phyloP scores from a whole-genome alignment of 805 yeast species.

The Zygotorulaspora chibaensis region DNA sequence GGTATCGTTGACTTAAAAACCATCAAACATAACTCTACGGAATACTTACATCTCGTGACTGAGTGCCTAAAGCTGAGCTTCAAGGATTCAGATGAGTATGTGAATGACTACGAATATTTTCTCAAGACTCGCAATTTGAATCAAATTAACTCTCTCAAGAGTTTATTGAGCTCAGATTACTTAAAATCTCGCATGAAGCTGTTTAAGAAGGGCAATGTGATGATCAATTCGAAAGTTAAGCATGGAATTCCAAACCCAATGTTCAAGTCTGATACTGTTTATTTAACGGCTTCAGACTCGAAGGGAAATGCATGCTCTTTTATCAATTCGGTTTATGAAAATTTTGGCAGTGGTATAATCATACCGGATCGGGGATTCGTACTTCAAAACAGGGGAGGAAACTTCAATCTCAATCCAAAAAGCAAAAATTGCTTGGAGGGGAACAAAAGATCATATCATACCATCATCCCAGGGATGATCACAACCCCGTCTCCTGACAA shows the following conservation, averaged over 20 bases:
- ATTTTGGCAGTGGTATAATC: slow-evolving; percentile 67
- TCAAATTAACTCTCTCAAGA: background rate
- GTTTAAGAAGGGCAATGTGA: slow-evolving; percentile 40
- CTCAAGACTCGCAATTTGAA: slow-evolving; percentile 28
- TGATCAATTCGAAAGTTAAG: slow-evolving; percentile 41
- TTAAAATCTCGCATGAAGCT: slow-evolving; percentile 46
- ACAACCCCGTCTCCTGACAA: slow-evolving; percentile 36
- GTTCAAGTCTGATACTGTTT: slow-evolving; percentile 65
- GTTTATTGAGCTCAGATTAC: slow-evolving; percentile 46
- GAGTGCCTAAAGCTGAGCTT: slow-evolving; percentile 71
- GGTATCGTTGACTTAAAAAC: slow-evolving; percentile 42
- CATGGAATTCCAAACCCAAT: slow-evolving; percentile 57
- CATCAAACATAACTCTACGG: slow-evolving; percentile 61
- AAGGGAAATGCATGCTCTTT: slow-evolving; percentile 80
- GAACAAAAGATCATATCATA: slow-evolving; percentile 72
- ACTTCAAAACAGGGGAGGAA: slow-evolving; percentile 72
- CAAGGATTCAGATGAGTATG: slow-evolving; percentile 69
- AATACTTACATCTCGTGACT: slow-evolving; percentile 63
- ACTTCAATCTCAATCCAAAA: slow-evolving; percentile 57
- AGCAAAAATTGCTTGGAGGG: slow-evolving; percentile 61
- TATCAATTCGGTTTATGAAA: slow-evolving; percentile 66
- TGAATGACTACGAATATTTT: slow-evolving; percentile 53
- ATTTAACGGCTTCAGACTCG: slow-evolving; percentile 58
- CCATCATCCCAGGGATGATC: slow-evolving; percentile 78
- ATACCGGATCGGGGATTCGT: slow-evolving; percentile 62